Conservation (phyloP, 2,329 filamentous ascomycete genomes). For the Emericellopsis atlantica region DNA sequence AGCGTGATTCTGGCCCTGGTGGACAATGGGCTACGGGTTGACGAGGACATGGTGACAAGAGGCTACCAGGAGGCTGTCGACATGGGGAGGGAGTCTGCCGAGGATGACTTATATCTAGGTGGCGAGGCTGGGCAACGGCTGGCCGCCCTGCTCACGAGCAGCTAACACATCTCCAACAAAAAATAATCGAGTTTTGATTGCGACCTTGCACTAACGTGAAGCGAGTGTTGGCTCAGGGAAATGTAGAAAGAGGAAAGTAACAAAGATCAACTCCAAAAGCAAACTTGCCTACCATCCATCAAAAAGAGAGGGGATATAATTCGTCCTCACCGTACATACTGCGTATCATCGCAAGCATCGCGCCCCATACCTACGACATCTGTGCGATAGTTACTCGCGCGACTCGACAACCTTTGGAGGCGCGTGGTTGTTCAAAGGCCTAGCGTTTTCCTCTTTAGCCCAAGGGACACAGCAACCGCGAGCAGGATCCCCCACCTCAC, state of each 20-base stretch:
- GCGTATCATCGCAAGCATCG: no score
- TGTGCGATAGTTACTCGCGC: no score
- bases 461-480: constrained; percentile 14
- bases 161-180: constrained; percentile 5
- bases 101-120: constrained; percentile 48
- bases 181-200: not conserved
- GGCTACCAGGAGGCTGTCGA: constrained; percentile 77
- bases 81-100: constrained; percentile 48
- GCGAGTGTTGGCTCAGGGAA: no score
- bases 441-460: constrained; percentile 19
- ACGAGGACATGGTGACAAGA: constrained; percentile 75
- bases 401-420: no score
- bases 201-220: no score
- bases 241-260: no score
- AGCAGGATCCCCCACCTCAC: constrained; percentile 33
- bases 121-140: constrained; percentile 41
- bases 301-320: no score
- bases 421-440: constrained; percentile 13
- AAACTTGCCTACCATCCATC: no score
- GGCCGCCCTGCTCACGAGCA: constrained; percentile 19
- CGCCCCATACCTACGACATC: no score
- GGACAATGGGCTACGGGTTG: constrained; percentile 70
- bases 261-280: no score
- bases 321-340: no score
- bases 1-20: constrained; percentile 75